Percentiles rank a stretch among this genome's conserved stretches.
Evolutionary conservation across 2,329 filamentous ascomycete genomes (phyloP).

Genomic region (Colletotrichum tanaceti): DNA sequence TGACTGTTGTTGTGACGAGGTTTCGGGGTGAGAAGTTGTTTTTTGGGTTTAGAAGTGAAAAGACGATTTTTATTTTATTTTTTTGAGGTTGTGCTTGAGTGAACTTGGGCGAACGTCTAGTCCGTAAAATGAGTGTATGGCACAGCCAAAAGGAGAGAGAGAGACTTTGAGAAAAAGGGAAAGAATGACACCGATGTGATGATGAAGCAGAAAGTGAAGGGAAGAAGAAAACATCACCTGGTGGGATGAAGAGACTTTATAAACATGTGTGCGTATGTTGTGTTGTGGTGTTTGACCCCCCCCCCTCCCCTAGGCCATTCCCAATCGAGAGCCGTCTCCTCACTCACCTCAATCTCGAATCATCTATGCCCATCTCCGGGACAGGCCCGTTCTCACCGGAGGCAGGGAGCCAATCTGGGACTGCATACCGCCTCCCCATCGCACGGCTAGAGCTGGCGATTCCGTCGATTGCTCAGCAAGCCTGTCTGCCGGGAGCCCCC

Average conservation of each 20-base stretch:
- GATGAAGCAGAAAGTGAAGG: constrained; percentile 13
- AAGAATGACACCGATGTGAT: constrained; percentile 41
- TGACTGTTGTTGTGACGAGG: constrained; percentile 39
- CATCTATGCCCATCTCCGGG: constrained; percentile 37
- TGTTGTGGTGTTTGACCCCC: neutral
- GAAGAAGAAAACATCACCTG: accelerated
- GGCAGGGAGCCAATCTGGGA: constrained; percentile 26
- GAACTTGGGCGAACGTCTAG: constrained; percentile 40
- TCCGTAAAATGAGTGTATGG: constrained; percentile 39
- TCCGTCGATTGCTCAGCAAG: constrained; percentile 22
- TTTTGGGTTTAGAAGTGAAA: constrained; percentile 28
- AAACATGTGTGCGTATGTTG: constrained; percentile 13
- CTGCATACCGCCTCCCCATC: constrained; percentile 26
- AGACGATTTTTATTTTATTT: no score
- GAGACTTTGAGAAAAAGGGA: constrained; percentile 37
- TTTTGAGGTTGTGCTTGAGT: constrained; percentile 36
- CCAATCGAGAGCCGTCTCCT: neutral
- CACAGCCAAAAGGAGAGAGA: constrained; percentile 40
- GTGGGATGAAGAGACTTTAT: constrained; percentile 34
- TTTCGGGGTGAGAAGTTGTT: constrained; percentile 5
- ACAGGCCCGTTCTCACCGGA: constrained; percentile 29
- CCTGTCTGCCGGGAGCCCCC: constrained; percentile 5
- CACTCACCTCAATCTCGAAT: constrained; percentile 21
- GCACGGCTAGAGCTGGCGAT: constrained; percentile 40
- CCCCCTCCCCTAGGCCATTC: neutral